Conservation (phyloP, 352 stramenopile species). For the Phytophthora macrochlamydospora region DNA sequence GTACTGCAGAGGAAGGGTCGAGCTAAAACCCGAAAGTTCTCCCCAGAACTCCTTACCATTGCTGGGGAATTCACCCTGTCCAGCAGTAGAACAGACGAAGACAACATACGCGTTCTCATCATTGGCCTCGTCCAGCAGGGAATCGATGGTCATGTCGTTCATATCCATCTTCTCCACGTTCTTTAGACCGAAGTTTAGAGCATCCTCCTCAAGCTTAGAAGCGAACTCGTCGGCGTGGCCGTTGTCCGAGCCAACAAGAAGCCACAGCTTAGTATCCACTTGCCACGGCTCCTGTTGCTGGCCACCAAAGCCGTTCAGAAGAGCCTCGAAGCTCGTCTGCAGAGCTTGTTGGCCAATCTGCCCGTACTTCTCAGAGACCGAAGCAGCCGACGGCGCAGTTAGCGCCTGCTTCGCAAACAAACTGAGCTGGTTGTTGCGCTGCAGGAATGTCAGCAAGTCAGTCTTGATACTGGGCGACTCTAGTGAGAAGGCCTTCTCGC, state of each 20-base stretch:
- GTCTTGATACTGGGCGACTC: conserved; percentile 93
- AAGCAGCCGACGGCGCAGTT: conserved; percentile 36
- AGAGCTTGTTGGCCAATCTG: conserved; percentile 83
- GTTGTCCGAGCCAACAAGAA: conserved; percentile 82
- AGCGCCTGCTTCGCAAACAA: conserved; percentile 85
- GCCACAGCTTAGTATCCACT: conserved; percentile 73
- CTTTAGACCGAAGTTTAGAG: conserved; percentile 68
- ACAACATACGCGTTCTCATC: conserved; percentile 75
- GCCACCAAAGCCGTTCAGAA: conserved; percentile 71
- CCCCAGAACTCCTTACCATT: conserved; percentile 86
- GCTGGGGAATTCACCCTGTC: conserved; percentile 79
- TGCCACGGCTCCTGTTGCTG: conserved; percentile 58
- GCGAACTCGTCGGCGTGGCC: conserved; percentile 76
- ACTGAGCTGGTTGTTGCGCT: conserved; percentile 91
- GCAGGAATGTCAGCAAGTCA: conserved; percentile 88
- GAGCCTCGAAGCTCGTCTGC: conserved; percentile 81
- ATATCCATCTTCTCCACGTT: conserved; percentile 86
- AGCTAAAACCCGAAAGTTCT: conserved; percentile 57
- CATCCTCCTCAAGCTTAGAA: conserved; percentile 73
- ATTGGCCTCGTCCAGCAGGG: conserved; percentile 70
- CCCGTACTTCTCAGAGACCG: conserved; percentile 72
- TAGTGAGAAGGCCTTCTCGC: conserved; percentile 89
- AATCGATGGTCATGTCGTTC: conserved; percentile 80
- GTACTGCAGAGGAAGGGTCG: conserved; percentile 75
- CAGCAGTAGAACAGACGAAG: conserved; percentile 81